A percentile compares a stretch with the other conserved stretches of the same genome.
These are phyloP conservation scores for Stylonectria norvegica DNA, from an alignment of 2,329 filamentous ascomycete genomes.

Conservation along the genomic window DNA sequence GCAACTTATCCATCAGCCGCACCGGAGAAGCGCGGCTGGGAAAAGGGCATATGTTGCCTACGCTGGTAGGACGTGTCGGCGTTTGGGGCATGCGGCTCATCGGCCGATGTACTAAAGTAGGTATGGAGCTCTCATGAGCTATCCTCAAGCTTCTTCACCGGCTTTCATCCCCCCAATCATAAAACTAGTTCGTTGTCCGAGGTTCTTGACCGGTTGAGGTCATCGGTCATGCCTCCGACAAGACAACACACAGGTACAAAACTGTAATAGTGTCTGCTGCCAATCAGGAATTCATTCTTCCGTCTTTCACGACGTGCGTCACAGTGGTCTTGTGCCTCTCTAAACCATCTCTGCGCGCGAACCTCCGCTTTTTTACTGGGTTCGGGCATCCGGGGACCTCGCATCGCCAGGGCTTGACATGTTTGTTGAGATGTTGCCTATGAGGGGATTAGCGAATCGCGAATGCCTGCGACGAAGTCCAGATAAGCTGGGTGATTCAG, in stretches of 20 bases:
- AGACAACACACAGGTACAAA: constrained; percentile 12
- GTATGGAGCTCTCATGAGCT: constrained; percentile 14
- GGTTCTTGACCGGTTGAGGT: constrained; percentile 24
- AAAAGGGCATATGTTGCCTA: too few relatives aligned
- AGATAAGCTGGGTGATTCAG: constrained; percentile 5
- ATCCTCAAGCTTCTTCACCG: constrained; percentile 21
- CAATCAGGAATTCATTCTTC: constrained; percentile 23
- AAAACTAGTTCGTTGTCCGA: constrained; percentile 14
- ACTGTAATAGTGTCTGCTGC: too few relatives aligned
- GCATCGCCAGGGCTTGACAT: constrained; percentile 41
- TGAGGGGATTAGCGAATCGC: constrained; percentile 16
- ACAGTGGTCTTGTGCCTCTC: constrained; percentile 40
- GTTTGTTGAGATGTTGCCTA: constrained; percentile 43
- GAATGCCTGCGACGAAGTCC: constrained; percentile 4
- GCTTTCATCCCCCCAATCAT: constrained; percentile 20
- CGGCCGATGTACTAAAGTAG: too few relatives aligned
- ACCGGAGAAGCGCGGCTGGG: too few relatives aligned
- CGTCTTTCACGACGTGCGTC: constrained; percentile 35
- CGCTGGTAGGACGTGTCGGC: too few relatives aligned
- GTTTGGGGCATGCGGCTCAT: too few relatives aligned
- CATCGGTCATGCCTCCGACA: constrained; percentile 15
- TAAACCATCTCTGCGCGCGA: constrained; percentile 41
- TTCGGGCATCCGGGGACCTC: constrained; percentile 39
- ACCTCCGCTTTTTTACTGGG: constrained; percentile 39
- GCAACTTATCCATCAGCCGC: too few relatives aligned